These are phyloP conservation scores for Myxozyma vanderwaltii DNA, from an alignment of 805 yeast genomes.

Conservation along the genomic window DNA sequence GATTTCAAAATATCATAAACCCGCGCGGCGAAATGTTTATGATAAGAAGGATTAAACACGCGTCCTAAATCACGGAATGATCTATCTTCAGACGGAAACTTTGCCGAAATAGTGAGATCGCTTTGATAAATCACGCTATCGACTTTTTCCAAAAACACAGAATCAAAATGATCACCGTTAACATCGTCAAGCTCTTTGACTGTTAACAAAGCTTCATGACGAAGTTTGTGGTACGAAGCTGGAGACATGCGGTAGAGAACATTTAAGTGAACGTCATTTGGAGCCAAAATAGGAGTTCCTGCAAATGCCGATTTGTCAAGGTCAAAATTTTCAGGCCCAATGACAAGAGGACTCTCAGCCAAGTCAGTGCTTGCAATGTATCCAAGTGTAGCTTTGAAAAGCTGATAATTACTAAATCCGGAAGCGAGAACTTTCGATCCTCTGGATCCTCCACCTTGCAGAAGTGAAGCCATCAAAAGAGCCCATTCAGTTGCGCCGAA, in stretches of 20 bases:
- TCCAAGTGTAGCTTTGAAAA: conserved; percentile 84
- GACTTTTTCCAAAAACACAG: conserved; percentile 66
- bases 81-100: conserved; percentile 26
- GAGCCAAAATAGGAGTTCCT: conserved; percentile 21
- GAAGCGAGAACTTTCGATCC: conserved; percentile 71
- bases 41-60: conserved; percentile 26
- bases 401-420: conserved; percentile 91
- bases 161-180: conserved; percentile 78
- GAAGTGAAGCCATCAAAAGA: conserved; percentile 72
- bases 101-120: conserved; percentile 47
- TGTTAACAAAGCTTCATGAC: conserved; percentile 69
- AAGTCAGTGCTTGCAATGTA: conserved; percentile 82
- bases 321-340: not conserved
- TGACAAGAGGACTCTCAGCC: conserved; percentile 37
- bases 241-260: conserved; percentile 25
- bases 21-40: conserved; percentile 48
- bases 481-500: conserved; percentile 94
- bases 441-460: conserved; percentile 70
- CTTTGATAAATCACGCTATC: conserved; percentile 56
- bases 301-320: conserved; percentile 6
- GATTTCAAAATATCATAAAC: conserved; percentile 35
- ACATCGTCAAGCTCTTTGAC: conserved; percentile 71
- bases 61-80: conserved; percentile 21
- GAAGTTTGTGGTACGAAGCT: conserved; percentile 43
- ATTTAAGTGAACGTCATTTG: conserved; percentile 17